Evolutionary conservation across 2,329 filamentous ascomycete species (phyloP).

Genomic region (Sarocladium brachiariae): DNA sequence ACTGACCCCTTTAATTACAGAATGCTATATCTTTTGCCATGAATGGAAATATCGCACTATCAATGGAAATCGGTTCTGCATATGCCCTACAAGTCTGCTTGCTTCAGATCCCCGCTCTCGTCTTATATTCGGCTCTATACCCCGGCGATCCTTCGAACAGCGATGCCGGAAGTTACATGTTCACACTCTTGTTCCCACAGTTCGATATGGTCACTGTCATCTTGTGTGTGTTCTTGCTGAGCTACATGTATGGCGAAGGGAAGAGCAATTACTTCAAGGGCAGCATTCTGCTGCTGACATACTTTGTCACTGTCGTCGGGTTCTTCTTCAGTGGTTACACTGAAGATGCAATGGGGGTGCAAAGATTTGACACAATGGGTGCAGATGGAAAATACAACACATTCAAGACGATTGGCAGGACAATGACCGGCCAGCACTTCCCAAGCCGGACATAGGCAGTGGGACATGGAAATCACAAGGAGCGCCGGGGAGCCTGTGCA

Average conservation of each 20-base stretch:
- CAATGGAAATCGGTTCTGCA: constrained; percentile 97
- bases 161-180: constrained; percentile 53
- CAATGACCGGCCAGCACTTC: constrained; percentile 27
- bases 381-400: constrained; percentile 41
- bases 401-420: constrained; percentile 48
- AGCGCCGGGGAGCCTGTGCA: neutral
- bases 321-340: constrained; percentile 74
- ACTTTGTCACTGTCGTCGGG: constrained; percentile 83
- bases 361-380: constrained; percentile 49
- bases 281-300: constrained; percentile 86
- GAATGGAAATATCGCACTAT: constrained; percentile 98
- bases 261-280: constrained; percentile 99
- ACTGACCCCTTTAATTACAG: constrained; percentile 30
- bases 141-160: constrained; percentile 31
- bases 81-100: constrained; percentile 96
- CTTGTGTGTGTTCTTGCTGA: constrained; percentile 89
- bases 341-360: constrained; percentile 34
- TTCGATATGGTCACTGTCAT: constrained; percentile 99
- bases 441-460: neutral
- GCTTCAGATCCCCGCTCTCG: constrained; percentile 86
- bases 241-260: constrained; percentile 95
- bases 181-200: constrained; percentile 90
- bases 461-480: neutral
- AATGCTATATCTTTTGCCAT: constrained; percentile 99
- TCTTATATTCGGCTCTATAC: constrained; percentile 74